These are phyloP conservation scores for Paspalum vaginatum DNA, from an alignment of 176 grass and related monocot genomes.

Conservation along the genomic window DNA sequence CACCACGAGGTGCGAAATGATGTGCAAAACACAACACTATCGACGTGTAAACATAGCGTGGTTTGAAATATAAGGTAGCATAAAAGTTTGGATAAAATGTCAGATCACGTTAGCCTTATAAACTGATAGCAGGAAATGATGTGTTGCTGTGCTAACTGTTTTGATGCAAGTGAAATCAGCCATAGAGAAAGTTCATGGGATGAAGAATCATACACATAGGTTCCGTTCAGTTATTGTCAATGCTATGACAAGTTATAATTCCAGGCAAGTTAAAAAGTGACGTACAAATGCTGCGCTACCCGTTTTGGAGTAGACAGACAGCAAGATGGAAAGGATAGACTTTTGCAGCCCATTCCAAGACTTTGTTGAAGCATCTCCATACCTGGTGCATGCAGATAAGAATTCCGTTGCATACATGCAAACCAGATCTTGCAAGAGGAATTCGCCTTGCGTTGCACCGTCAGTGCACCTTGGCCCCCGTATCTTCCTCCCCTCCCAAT, in stretches of 20 bases:
- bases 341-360: background rate
- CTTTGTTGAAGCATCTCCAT: too few species aligned
- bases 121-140: background rate
- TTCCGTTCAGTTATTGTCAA: slow-evolving; percentile 3
- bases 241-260: background rate
- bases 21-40: too few species aligned
- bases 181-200: background rate
- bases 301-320: background rate
- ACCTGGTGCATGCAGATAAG: slow-evolving; percentile 81
- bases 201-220: background rate
- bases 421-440: slow-evolving; percentile 69
- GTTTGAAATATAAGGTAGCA: too few species aligned
- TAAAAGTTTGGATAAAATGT: too few species aligned
- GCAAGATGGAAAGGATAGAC: background rate
- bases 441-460: slow-evolving; percentile 59
- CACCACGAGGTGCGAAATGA: too few species aligned
- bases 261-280: background rate
- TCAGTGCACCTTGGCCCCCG: slow-evolving; percentile 57
- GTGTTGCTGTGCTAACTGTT: too few species aligned
- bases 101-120: too few species aligned
- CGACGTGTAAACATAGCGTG: too few species aligned
- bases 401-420: slow-evolving; percentile 65
- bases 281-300: background rate
- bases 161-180: slow-evolving; percentile 15
- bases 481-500: too few species aligned